phyloP scores from a whole-genome alignment of 768 basidiomycete genomes.

The Mycena galericulata region DNA sequence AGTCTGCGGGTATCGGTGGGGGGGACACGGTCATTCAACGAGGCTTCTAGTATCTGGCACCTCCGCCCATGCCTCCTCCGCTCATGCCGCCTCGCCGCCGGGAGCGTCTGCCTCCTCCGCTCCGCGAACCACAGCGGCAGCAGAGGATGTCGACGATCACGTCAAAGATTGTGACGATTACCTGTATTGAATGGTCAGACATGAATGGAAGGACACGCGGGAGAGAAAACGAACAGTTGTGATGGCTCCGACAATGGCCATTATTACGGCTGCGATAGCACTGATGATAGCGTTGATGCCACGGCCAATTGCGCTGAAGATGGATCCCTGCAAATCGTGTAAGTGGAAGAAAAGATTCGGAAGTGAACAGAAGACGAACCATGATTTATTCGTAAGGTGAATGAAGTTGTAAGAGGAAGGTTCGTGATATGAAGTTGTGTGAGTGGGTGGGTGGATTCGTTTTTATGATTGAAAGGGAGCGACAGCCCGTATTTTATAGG shows the following conservation, averaged over 20 bases:
- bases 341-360: not conserved
- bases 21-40: too few species aligned
- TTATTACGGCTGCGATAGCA: conserved; percentile 69
- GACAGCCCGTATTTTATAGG: not conserved
- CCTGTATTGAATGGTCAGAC: conserved; percentile 47
- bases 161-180: conserved; percentile 75
- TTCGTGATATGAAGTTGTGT: not conserved
- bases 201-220: not conserved
- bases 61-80: not conserved
- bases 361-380: not conserved
- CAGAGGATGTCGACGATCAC: conserved; percentile 68
- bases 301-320: conserved; percentile 70
- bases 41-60: not conserved
- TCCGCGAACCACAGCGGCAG: conserved; percentile 59
- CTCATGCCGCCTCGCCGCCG: not conserved
- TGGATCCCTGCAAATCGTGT: conserved; percentile 11
- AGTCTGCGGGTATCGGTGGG: not conserved
- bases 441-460: not conserved
- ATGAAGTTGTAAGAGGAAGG: not conserved
- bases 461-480: not conserved
- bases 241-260: conserved; percentile 70
- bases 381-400: conserved; percentile 18
- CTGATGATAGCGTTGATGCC: conserved; percentile 71
- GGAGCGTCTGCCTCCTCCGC: not conserved
- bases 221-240: conserved; percentile 59